phyloP scores from a whole-genome alignment of 352 stramenopile genomes.

The Pythium monospermum region DNA sequence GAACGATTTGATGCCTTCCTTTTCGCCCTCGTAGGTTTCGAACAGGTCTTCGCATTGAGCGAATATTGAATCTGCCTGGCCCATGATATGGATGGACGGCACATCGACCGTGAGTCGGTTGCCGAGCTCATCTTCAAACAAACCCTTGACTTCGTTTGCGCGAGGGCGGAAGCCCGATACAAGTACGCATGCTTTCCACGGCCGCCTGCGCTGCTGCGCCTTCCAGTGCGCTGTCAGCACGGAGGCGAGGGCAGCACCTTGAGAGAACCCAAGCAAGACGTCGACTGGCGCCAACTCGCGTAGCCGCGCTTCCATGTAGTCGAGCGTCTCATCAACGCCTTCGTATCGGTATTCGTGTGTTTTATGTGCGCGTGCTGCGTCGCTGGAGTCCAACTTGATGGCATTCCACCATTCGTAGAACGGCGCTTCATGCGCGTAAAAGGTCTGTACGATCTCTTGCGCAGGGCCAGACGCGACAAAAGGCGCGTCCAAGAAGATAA shows the following conservation, averaged over 20 bases:
- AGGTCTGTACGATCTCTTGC: slow-evolving; percentile 50
- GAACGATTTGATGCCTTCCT: slow-evolving; percentile 24
- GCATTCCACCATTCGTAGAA: slow-evolving; percentile 84
- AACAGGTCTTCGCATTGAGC: slow-evolving; percentile 47
- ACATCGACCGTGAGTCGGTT: slow-evolving; percentile 35
- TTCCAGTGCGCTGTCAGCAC: slow-evolving; percentile 65
- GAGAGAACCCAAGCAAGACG: slow-evolving; percentile 69
- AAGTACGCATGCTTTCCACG: slow-evolving; percentile 58
- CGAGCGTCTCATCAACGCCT: slow-evolving; percentile 56
- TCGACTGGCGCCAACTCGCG: slow-evolving; percentile 50
- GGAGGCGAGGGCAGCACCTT: slow-evolving; percentile 50
- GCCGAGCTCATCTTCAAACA: slow-evolving; percentile 39
- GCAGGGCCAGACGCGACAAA: slow-evolving; percentile 49
- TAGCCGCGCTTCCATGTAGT: slow-evolving; percentile 43
- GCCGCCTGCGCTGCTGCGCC: slow-evolving; percentile 27
- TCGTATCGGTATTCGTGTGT: slow-evolving; percentile 44
- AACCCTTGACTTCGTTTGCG: slow-evolving; percentile 37
- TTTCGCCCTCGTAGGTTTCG: slow-evolving; percentile 30
- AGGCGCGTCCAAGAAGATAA: slow-evolving; percentile 65
- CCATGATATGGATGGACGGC: slow-evolving; percentile 65
- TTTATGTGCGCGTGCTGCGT: slow-evolving; percentile 12
- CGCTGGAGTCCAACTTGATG: slow-evolving; percentile 25
- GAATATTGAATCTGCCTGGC: slow-evolving; percentile 37
- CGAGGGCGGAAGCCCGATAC: slow-evolving; percentile 61
- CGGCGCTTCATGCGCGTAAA: slow-evolving; percentile 47